Base-by-base conservation (phyloP, 495 filamentous ascomycete species). In the Talaromyces stipitatus region DNA sequence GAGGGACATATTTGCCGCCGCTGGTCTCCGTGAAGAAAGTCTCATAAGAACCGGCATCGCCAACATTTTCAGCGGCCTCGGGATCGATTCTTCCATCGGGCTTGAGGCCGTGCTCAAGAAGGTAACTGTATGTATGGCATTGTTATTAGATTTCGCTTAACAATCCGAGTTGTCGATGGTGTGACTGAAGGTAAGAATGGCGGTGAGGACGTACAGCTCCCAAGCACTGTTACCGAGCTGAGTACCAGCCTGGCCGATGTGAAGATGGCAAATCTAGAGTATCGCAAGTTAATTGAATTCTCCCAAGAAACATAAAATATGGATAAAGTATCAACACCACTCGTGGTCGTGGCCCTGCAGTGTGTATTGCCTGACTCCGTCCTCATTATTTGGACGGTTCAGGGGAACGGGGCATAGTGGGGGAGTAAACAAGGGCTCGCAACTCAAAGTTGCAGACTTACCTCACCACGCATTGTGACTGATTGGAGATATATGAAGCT, bases 141-240 rank as follows among this genome's bases (percentile, higher is more conserved):
- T 20, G 38, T 12, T 29, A 23, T 27, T n/a, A 9, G 47, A 9
- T 51, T 20, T 20, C 2, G 4, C 26, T 27, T 23, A 10, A 2
- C n/a, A 28, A 4, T 2, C 30, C 27, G n/a, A 18, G 2, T 51
- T 14, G 20, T 24, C 43, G 23, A 29, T 50, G n/a, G 61, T 56
- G 47, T 8, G 56, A 52, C 20, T n/a, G 41, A 22, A 20, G 48
- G 32, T n/a, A 38, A 54, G 61, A 69, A 57, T 63, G 63, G 60
- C 75, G 77, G 77, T 76, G 78, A 75, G 70, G 62, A 81, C 88
- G 67, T 85, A 92, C 90, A 96, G 85, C 75, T 96, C 91, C 91
- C 91, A 96, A 59, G 90, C 90, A 69, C 87, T 90, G 79, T 92
- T 94, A 67, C 91, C 91, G 52, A 96, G 86, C 86, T 96, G 91